A percentile compares a stretch with the other conserved stretches of the same genome.
These are phyloP conservation scores for Ajuga chamaepitys DNA, from an alignment of 257 asterid species.

Conservation along the genomic window DNA sequence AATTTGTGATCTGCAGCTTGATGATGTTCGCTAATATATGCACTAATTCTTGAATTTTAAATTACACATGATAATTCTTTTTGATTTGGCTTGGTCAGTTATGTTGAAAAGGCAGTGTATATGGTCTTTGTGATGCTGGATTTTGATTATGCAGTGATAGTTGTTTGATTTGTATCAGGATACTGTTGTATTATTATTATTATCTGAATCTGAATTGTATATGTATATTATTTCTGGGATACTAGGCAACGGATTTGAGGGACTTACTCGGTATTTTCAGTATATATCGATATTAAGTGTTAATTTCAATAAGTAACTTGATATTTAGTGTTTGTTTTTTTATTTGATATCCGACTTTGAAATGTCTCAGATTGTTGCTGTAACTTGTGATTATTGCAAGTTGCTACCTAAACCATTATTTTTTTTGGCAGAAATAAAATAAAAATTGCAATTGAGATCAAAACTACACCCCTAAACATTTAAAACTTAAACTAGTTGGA, in stretches of 20 bases:
- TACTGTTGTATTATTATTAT: not conserved
- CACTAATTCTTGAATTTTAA: not conserved
- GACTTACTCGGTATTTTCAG: not conserved
- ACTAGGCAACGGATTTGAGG: not conserved
- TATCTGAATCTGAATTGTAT: no score
- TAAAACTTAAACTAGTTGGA: no score
- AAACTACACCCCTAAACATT: no score
- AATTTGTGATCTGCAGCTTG: not conserved
- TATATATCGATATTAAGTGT: no score
- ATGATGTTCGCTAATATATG: not conserved
- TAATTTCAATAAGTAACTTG: no score
- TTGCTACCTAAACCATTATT: no score
- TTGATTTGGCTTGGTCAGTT: not conserved
- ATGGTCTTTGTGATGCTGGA: not conserved
- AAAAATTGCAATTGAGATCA: no score
- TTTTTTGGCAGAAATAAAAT: no score
- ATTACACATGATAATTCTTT: not conserved
- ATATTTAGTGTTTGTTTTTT: no score
- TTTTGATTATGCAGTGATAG: not conserved
- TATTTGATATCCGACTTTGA: no score
- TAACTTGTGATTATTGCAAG: no score
- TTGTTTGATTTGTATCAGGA: not conserved
- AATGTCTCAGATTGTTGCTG: no score
- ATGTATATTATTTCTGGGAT: not conserved
- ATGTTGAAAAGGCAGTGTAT: not conserved